Evolutionary conservation across 176 grass and related monocot genomes (phyloP), one percentile per base, ranked within the genome.

Genomic region (Avena atlantica): DNA sequence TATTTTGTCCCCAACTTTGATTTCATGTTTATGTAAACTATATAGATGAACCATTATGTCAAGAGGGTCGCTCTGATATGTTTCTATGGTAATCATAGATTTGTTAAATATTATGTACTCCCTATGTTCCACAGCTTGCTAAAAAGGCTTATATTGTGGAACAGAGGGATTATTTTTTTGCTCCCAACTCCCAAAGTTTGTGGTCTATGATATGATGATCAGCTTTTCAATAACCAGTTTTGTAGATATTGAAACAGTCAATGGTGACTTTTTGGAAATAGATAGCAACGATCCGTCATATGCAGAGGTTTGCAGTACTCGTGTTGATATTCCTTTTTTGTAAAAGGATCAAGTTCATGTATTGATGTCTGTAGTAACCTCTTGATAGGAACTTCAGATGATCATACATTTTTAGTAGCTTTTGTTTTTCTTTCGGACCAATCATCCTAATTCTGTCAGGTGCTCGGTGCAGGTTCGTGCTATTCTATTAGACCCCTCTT

Each of bases 401-500:
- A 66, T 23, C 9, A 68, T 25, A 53, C 6, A 44, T 52, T 29
- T 78, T 51, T 44, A 34, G 24, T 34, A 48, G 31, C 58, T 16
- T 83, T 63, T 63, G 24, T 59, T 64, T 40, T 9, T 64, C 55
- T 78, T 67, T 7, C 15, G 50, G 20, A 45, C 25, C 16, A 58
- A 34, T 27, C 74, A 45, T 56, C 19, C 11, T 90, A 78, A 87
- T 14, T 60, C 62, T 75, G 9, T 57, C 9, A 37, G 79, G 19
- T 56, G 11, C 10, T 67, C n/a, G 16, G 16, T 92, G 74, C 76
- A 98, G 93, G 85, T 96, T 55, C 89, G 44, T 73, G 96, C 93
- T 62, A 94, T 98, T 88, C 87, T 98, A 31, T 79, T 96, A 81
- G 93, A 98, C 17, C 96, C 96, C 42, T 98, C 96, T 31, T 98